Conservation (phyloP, 1,284 basidiomycete genomes). For the Sanghuangporus baumii region DNA sequence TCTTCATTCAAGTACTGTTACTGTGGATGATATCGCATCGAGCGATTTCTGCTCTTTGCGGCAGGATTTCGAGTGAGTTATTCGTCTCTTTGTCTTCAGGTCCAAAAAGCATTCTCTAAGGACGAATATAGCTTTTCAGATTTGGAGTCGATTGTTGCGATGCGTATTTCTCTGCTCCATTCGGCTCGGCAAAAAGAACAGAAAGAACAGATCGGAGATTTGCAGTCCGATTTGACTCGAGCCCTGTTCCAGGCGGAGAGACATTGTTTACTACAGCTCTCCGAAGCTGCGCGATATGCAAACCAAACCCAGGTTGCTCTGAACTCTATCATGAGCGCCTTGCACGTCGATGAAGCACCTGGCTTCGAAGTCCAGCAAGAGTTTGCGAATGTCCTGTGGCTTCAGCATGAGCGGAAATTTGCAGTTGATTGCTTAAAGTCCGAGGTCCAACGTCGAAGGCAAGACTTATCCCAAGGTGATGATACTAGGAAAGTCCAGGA, state of each 20-base stretch:
- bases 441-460: constrained; percentile 30
- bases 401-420: constrained; percentile 76
- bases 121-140: constrained; percentile 58
- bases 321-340: constrained; percentile 78
- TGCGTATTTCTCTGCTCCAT: constrained; percentile 77
- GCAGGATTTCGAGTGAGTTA: constrained; percentile 59
- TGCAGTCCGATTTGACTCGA: constrained; percentile 50
- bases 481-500: constrained; percentile 23
- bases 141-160: constrained; percentile 76
- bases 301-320: constrained; percentile 77
- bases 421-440: constrained; percentile 74
- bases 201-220: constrained; percentile 65
- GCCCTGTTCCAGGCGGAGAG: constrained; percentile 62
- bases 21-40: constrained; percentile 29
- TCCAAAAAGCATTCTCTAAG: constrained; percentile 9
- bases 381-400: constrained; percentile 88
- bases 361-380: constrained; percentile 67
- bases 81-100: not conserved
- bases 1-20: constrained; percentile 32
- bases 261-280: constrained; percentile 66
- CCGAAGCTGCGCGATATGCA: constrained; percentile 67
- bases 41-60: constrained; percentile 43
- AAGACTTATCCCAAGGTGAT: constrained; percentile 14
- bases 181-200: constrained; percentile 61
- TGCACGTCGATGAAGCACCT: constrained; percentile 46